Conservation (phyloP, 2,329 filamentous ascomycete species). For the Trichophyton equinum region DNA sequence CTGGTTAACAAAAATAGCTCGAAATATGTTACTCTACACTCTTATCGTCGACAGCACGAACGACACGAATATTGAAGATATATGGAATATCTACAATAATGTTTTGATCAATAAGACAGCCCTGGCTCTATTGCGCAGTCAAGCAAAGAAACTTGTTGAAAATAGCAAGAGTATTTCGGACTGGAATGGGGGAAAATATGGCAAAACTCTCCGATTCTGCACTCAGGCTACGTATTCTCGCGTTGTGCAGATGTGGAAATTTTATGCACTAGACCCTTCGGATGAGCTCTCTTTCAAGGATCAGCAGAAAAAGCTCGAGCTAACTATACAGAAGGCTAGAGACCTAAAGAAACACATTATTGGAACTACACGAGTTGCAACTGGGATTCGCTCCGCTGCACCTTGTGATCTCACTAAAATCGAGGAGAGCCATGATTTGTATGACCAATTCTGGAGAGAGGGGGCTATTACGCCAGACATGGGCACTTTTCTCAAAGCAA, state of each 20-base stretch:
- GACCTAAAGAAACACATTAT: constrained; percentile 15
- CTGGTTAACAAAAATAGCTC: constrained; percentile 31
- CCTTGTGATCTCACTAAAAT: constrained; percentile 16
- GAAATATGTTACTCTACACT: constrained; percentile 43
- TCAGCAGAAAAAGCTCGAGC: constrained; percentile 2
- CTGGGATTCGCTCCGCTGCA: constrained; percentile 16
- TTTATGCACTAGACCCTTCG: constrained; percentile 18
- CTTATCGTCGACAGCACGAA: constrained; percentile 36
- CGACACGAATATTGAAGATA: constrained; percentile 16
- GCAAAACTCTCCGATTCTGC: constrained; percentile 36
- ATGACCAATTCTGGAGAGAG: constrained; percentile 20
- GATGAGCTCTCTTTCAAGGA: not conserved
- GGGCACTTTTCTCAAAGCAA: constrained; percentile 7
- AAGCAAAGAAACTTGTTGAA: constrained; percentile 34
- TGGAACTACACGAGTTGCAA: constrained; percentile 1
- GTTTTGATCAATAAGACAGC: constrained; percentile 33
- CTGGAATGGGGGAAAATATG: constrained; percentile 39
- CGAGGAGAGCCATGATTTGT: constrained; percentile 9
- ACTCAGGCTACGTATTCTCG: constrained; percentile 35
- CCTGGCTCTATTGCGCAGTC: constrained; percentile 27
- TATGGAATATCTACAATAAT: constrained; percentile 48
- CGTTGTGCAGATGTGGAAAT: constrained; percentile 27
- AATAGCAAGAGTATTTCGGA: constrained; percentile 27
- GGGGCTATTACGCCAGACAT: constrained; percentile 16
- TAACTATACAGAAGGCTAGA: not conserved